Evolutionary conservation across 768 basidiomycete species (phyloP).

Genomic region (Mycena capillaripes): DNA sequence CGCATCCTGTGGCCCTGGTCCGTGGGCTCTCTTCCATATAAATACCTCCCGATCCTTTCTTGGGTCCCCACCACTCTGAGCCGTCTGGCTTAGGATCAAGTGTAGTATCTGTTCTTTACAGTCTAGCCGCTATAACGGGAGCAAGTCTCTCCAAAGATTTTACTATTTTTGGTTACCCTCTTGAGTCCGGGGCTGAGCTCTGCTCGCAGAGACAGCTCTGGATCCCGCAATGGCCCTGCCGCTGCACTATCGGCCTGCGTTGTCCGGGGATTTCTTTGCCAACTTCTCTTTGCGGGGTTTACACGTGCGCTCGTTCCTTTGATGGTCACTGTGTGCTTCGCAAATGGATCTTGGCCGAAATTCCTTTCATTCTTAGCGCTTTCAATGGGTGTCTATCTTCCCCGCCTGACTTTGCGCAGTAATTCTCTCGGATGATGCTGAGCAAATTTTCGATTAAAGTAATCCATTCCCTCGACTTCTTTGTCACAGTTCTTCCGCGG

Average conservation of each 20-base stretch:
- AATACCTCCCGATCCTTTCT: neutral
- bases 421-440: too few species aligned
- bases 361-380: neutral
- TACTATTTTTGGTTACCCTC: constrained; percentile 22
- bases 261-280: constrained; percentile 18
- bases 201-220: constrained; percentile 11
- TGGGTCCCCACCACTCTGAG: neutral
- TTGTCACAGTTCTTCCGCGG: too few species aligned
- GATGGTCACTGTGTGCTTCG: constrained; percentile 7
- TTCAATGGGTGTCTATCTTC: too few species aligned
- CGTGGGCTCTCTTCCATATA: constrained; percentile 2
- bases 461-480: too few species aligned
- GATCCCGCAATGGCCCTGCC: constrained; percentile 15
- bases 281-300: constrained; percentile 18
- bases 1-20: neutral
- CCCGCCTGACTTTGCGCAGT: too few species aligned
- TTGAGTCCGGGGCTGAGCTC: neutral
- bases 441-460: too few species aligned
- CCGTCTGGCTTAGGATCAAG: constrained; percentile 23
- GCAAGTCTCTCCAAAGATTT: constrained; percentile 2
- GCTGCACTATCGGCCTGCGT: constrained; percentile 21
- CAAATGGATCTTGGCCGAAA: constrained; percentile 7
- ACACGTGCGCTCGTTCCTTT: constrained; percentile 7
- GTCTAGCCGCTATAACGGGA: constrained; percentile 17
- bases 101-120: constrained; percentile 29